A percentile compares a stretch with the other conserved stretches of the same genome.
Conservation (phyloP, 192 early-diverging fungal genomes). For the Blastocladiella britannica region DNA sequence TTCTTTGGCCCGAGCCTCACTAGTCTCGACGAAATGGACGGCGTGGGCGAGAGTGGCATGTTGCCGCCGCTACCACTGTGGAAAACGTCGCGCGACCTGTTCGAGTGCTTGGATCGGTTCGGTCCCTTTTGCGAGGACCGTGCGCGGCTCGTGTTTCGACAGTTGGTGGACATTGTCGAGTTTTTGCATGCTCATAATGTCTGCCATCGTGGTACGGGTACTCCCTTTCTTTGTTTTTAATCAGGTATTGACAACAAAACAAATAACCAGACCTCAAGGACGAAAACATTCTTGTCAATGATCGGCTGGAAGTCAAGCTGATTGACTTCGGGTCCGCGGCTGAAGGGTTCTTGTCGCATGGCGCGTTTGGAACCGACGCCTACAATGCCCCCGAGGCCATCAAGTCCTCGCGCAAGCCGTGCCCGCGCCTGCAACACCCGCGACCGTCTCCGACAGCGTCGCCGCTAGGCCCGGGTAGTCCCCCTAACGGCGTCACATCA, state of each 20-base stretch:
- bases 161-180: background rate
- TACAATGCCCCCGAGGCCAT: background rate
- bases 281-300: background rate
- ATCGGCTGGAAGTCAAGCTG: background rate
- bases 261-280: background rate
- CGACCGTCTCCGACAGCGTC: too few species aligned
- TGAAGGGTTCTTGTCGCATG: background rate
- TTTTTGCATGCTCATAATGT: background rate
- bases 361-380: background rate
- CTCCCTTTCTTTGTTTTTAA: too few species aligned
- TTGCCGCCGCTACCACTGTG: background rate
- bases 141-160: constrained; percentile 1
- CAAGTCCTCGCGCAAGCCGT: background rate
- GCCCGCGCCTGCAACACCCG: background rate
- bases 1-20: too few species aligned
- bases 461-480: too few species aligned
- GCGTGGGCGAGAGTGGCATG: too few species aligned
- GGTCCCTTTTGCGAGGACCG: constrained; percentile 3
- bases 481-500: too few species aligned
- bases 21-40: too few species aligned
- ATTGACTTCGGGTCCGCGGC: background rate
- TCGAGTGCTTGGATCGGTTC: constrained; percentile 1
- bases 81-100: constrained; percentile 2
- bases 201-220: too few species aligned
- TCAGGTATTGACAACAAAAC: too few species aligned